A percentile compares a stretch with the other conserved stretches of the same genome.
Conservation (phyloP, 2,329 filamentous ascomycete species). For the Parafenestella ontariensis region DNA sequence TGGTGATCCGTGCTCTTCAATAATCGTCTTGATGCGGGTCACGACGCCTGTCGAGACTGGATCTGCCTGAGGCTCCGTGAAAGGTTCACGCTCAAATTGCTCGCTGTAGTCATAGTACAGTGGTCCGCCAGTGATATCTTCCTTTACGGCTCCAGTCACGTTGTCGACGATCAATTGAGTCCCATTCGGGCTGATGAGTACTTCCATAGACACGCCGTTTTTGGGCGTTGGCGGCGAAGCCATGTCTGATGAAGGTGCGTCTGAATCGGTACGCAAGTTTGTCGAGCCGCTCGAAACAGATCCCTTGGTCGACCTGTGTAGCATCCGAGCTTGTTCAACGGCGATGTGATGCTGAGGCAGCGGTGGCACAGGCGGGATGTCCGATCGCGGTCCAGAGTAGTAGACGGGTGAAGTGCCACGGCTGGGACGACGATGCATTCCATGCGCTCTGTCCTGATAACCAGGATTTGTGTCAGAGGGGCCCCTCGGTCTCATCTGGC, state of each 20-base stretch:
- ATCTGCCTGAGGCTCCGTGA: constrained; percentile 20
- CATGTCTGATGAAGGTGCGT: constrained; percentile 53
- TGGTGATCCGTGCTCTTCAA: constrained; percentile 45
- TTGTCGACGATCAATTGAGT: constrained; percentile 36
- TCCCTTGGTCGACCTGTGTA: constrained; percentile 27
- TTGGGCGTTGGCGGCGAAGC: constrained; percentile 54
- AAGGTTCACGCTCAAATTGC: constrained; percentile 41
- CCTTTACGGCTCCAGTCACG: constrained; percentile 38
- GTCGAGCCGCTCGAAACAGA: constrained; percentile 42
- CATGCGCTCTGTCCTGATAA: constrained; percentile 23
- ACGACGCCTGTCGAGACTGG: constrained; percentile 48
- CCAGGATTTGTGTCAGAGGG: constrained; percentile 36
- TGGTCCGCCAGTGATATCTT: constrained; percentile 17
- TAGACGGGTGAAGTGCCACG: constrained; percentile 22
- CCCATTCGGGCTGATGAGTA: constrained; percentile 25
- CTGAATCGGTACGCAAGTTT: constrained; percentile 46
- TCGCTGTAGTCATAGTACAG: constrained; percentile 49
- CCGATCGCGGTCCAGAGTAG: constrained; percentile 12
- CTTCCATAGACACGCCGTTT: constrained; percentile 46
- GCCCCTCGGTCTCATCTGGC: constrained; percentile 31
- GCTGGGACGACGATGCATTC: constrained; percentile 16
- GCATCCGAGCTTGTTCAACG: constrained; percentile 27
- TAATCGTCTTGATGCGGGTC: constrained; percentile 51
- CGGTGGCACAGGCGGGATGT: constrained; percentile 34
- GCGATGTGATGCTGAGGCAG: constrained; percentile 27